Conservation (phyloP, 441 rosid genomes). For the Eutrema salsugineum region DNA sequence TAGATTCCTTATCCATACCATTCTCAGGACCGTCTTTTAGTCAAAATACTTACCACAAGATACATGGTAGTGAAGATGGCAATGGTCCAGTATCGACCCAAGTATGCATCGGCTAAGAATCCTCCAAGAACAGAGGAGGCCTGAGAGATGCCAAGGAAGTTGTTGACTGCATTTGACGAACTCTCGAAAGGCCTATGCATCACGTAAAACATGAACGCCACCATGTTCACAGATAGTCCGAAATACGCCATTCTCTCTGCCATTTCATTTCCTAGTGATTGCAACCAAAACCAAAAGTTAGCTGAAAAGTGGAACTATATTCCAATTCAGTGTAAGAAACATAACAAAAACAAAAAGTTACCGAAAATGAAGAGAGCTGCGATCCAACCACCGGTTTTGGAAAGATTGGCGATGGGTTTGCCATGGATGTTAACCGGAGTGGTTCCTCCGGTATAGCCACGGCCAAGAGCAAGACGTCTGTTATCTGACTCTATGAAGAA, state of each 20-base stretch:
- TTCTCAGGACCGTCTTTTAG: not conserved
- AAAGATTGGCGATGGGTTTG: slow-evolving; percentile 79
- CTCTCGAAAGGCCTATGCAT: slow-evolving; percentile 86
- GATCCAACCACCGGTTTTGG: slow-evolving; percentile 90
- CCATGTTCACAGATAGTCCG: slow-evolving; percentile 95
- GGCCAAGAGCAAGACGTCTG: slow-evolving; percentile 72
- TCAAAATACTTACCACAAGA: too few species aligned
- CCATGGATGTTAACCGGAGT: slow-evolving; percentile 82
- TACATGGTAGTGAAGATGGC: slow-evolving; percentile 88
- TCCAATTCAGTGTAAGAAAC: not conserved
- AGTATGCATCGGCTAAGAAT: slow-evolving; percentile 93
- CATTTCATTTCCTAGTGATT: slow-evolving; percentile 80
- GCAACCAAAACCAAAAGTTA: slow-evolving; percentile 3
- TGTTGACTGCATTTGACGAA: slow-evolving; percentile 84
- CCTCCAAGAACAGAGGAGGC: slow-evolving; percentile 93
- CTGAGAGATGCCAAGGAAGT: slow-evolving; percentile 90
- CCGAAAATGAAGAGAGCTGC: slow-evolving; percentile 95
- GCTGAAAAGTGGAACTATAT: not conserved
- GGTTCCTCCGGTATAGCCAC: slow-evolving; percentile 84
- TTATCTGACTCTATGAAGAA: slow-evolving; percentile 84
- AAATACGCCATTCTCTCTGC: slow-evolving; percentile 98
- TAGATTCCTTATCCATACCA: not conserved
- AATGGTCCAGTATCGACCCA: slow-evolving; percentile 92
- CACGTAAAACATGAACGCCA: slow-evolving; percentile 81
- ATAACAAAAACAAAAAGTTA: slow-evolving; percentile 18